phyloP scores from a whole-genome alignment of 495 filamentous ascomycete genomes.

The Hyaloscypha bicolor region DNA sequence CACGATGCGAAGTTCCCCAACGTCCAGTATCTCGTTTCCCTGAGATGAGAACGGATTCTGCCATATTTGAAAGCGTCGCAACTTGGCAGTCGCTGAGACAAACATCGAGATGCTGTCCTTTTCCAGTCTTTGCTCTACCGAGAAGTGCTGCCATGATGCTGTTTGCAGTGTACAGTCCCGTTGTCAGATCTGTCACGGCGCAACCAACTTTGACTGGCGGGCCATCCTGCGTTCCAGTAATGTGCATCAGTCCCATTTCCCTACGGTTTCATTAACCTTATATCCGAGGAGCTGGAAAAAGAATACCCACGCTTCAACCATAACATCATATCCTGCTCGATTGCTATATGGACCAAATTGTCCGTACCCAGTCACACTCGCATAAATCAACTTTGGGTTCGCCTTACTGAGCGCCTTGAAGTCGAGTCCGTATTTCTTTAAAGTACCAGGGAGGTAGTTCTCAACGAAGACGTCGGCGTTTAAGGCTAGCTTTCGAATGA shows the following conservation, averaged over 20 bases:
- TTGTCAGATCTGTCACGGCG: conserved; percentile 96
- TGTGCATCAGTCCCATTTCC: conserved; percentile 98
- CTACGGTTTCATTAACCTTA: background rate
- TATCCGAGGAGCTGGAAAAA: background rate
- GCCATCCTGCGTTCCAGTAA: conserved; percentile 84
- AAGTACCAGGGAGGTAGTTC: conserved; percentile 88
- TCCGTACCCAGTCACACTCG: conserved; percentile 70
- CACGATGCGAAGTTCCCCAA: conserved; percentile 96
- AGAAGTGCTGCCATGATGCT: conserved; percentile 93
- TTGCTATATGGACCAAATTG: conserved; percentile 91
- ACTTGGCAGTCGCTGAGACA: conserved; percentile 92
- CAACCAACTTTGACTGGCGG: conserved; percentile 97
- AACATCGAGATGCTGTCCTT: conserved; percentile 91
- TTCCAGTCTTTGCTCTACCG: conserved; percentile 64
- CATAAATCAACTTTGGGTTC: conserved; percentile 73
- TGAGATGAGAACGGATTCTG: conserved; percentile 82
- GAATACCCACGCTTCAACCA: conserved; percentile 78
- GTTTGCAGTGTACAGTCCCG: conserved; percentile 91
- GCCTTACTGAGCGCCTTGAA: conserved; percentile 75
- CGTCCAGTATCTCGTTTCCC: conserved; percentile 83
- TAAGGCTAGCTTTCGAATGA: conserved; percentile 80
- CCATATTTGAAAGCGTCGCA: conserved; percentile 88
- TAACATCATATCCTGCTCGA: conserved; percentile 95
- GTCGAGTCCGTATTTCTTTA: conserved; percentile 90
- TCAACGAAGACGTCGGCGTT: conserved; percentile 93